A percentile compares a stretch with the other conserved stretches of the same genome.
phyloP scores from a whole-genome alignment of 208 protist genomes.

The Acanthamoeba lenticulata region DNA sequence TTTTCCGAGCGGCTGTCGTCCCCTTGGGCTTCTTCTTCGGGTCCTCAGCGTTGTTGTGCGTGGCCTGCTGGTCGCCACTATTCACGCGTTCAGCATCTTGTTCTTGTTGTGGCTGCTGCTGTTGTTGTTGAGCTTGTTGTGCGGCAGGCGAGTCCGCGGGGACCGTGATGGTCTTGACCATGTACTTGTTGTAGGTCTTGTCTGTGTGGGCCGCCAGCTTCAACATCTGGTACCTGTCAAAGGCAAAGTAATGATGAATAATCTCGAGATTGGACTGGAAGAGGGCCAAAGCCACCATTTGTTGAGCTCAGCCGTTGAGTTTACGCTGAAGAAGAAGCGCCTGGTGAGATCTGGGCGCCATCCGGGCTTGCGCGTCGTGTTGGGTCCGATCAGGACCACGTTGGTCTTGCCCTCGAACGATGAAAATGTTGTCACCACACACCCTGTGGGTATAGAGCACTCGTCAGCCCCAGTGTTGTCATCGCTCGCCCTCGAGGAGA shows the following conservation, averaged over 20 bases:
- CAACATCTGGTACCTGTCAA: slow-evolving; percentile 13
- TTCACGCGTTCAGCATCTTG: too few species aligned
- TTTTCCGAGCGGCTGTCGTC: too few species aligned
- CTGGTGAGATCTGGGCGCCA: slow-evolving; percentile 24
- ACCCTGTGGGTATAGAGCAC: not conserved
- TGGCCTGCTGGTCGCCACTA: too few species aligned
- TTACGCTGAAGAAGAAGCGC: not conserved
- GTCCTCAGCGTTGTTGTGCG: too few species aligned
- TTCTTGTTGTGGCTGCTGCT: too few species aligned
- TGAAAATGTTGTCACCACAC: not conserved
- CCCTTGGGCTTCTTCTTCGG: too few species aligned
- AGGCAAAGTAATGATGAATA: too few species aligned
- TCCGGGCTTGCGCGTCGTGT: slow-evolving; percentile 4
- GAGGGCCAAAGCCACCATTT: not conserved
- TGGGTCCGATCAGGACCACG: not conserved
- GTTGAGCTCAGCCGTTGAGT: not conserved
- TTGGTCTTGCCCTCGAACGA: slow-evolving; percentile 32
- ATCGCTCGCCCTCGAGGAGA: not conserved
- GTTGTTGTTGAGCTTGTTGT: too few species aligned
- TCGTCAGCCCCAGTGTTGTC: not conserved
- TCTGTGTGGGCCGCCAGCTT: slow-evolving; percentile 28
- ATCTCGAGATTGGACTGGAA: too few species aligned
- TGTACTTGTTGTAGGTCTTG: slow-evolving; percentile 16
- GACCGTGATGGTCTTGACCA: slow-evolving; percentile 31
- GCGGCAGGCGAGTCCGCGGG: too few species aligned